These are phyloP conservation scores for Phytopythium helicoides DNA, from an alignment of 352 stramenopile genomes.

Conservation along the genomic window DNA sequence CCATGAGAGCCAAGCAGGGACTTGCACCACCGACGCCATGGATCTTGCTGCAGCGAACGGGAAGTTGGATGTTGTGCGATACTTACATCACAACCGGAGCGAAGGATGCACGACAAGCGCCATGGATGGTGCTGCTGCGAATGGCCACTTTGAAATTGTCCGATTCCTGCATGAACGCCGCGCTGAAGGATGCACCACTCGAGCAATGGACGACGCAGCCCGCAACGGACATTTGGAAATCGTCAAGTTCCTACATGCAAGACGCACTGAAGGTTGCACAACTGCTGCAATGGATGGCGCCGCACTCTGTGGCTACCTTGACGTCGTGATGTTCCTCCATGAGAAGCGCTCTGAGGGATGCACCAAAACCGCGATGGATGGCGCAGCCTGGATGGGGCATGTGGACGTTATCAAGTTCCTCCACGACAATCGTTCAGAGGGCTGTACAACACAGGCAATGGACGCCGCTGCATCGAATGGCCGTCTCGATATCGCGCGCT, in stretches of 20 bases:
- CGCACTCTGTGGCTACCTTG: constrained; percentile 21
- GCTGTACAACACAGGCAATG: constrained; percentile 31
- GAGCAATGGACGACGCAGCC: constrained; percentile 38
- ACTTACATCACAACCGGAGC: constrained; percentile 24
- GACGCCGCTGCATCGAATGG: constrained; percentile 31
- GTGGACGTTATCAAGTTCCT: constrained; percentile 16
- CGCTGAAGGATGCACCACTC: constrained; percentile 27
- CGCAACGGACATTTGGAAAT: constrained; percentile 24
- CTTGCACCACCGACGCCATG: constrained; percentile 31
- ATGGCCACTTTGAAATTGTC: constrained; percentile 25
- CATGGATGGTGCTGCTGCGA: constrained; percentile 29
- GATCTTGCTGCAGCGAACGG: constrained; percentile 26
- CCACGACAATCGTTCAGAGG: constrained; percentile 24
- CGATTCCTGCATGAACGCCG: constrained; percentile 24
- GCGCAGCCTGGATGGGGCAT: constrained; percentile 8
- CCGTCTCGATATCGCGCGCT: constrained; percentile 30
- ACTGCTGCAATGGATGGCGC: constrained; percentile 24
- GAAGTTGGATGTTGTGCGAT: constrained; percentile 24
- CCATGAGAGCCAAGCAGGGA: constrained; percentile 19
- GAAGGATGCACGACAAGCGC: constrained; percentile 31
- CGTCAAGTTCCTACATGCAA: constrained; percentile 30
- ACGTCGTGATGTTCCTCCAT: constrained; percentile 33
- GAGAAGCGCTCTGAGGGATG: constrained; percentile 25
- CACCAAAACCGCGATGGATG: constrained; percentile 9
- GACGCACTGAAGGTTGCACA: constrained; percentile 23